Evolutionary conservation across 2,329 filamentous ascomycete species (phyloP).

Genomic region (Pseudogymnoascus sp.): DNA sequence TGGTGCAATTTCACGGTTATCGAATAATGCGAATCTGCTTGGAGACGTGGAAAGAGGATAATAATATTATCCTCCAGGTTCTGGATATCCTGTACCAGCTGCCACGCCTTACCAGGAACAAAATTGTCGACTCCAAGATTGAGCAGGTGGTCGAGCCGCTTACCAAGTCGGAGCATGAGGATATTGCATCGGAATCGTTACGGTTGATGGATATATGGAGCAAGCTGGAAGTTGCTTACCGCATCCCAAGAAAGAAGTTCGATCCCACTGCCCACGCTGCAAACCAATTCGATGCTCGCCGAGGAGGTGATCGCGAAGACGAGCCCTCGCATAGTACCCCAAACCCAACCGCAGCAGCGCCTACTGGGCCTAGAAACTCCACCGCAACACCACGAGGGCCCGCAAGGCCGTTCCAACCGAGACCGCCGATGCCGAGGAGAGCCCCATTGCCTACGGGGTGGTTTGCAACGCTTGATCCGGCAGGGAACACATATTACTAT

Average conservation of each 20-base stretch:
- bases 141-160: slow-evolving; percentile 71
- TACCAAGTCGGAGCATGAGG: slow-evolving; percentile 60
- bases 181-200: slow-evolving; percentile 64
- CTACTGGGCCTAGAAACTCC: slow-evolving; percentile 40
- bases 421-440: slow-evolving; percentile 51
- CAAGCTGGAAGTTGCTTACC: slow-evolving; percentile 81
- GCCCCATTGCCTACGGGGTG: slow-evolving; percentile 71
- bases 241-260: slow-evolving; percentile 83
- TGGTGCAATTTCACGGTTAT: slow-evolving; percentile 96
- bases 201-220: slow-evolving; percentile 77
- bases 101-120: slow-evolving; percentile 88
- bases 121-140: slow-evolving; percentile 94
- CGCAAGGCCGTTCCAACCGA: slow-evolving; percentile 43
- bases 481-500: slow-evolving; percentile 79
- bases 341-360: slow-evolving; percentile 21
- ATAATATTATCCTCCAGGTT: slow-evolving; percentile 82
- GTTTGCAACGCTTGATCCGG: slow-evolving; percentile 63
- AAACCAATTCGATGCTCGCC: slow-evolving; percentile 52
- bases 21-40: slow-evolving; percentile 86
- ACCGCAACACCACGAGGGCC: slow-evolving; percentile 21
- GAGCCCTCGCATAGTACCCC: slow-evolving; percentile 31
- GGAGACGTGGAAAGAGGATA: slow-evolving; percentile 84
- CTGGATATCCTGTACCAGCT: slow-evolving; percentile 83
- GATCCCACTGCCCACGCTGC: slow-evolving; percentile 57
- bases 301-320: slow-evolving; percentile 55